A percentile compares a stretch with the other conserved stretches of the same genome.
phyloP scores from a whole-genome alignment of 2,329 filamentous ascomycete genomes.

The Penicillium olsonii region DNA sequence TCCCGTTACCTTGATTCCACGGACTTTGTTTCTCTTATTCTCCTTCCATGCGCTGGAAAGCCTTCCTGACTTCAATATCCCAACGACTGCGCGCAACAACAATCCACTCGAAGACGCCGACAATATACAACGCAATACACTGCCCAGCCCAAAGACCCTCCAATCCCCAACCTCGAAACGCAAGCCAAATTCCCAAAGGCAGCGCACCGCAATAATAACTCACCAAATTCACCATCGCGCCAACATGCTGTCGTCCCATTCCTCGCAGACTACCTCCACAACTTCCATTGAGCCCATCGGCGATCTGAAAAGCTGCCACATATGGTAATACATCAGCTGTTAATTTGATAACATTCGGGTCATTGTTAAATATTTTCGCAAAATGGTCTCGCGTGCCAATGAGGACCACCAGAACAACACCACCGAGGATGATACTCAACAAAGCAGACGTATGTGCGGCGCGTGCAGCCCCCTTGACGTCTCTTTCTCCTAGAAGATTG shows the following conservation, averaged over 20 bases:
- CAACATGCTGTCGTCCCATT: conserved; percentile 84
- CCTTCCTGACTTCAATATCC: conserved; percentile 70
- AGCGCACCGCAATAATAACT: conserved; percentile 83
- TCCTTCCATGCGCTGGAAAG: conserved; percentile 72
- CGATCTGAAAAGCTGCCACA: conserved; percentile 87
- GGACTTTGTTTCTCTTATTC: too few species aligned
- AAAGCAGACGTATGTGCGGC: conserved; percentile 75
- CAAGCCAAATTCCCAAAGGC: conserved; percentile 79
- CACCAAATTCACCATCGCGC: conserved; percentile 76
- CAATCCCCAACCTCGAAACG: conserved; percentile 83
- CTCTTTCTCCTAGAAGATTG: conserved; percentile 72
- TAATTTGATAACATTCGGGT: conserved; percentile 68
- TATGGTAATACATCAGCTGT: conserved; percentile 82
- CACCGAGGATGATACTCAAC: conserved; percentile 69
- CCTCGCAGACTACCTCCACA: conserved; percentile 80
- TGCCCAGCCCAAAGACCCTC: conserved; percentile 81
- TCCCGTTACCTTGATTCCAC: too few species aligned
- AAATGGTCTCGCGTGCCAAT: conserved; percentile 73
- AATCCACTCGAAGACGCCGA: conserved; percentile 75
- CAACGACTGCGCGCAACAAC: conserved; percentile 78
- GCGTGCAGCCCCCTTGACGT: conserved; percentile 65
- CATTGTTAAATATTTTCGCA: conserved; percentile 78
- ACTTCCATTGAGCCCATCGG: conserved; percentile 80
- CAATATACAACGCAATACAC: conserved; percentile 77
- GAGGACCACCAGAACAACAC: conserved; percentile 66